Percentiles rank a stretch among this genome's conserved stretches.
phyloP scores from a whole-genome alignment of 495 filamentous ascomycete genomes.

The Lophiotrema nucula region DNA sequence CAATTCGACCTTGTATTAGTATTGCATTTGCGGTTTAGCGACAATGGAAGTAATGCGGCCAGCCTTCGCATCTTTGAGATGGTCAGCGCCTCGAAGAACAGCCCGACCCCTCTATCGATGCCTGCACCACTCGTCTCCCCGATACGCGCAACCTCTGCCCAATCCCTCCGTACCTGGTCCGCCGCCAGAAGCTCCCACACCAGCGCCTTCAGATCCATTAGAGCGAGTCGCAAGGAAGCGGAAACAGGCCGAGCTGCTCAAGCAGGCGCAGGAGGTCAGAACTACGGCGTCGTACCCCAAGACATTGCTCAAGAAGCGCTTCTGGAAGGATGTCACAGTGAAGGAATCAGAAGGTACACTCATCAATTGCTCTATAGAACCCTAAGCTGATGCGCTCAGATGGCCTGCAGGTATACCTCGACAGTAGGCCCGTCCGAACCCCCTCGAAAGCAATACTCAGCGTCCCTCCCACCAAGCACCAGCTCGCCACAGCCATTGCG shows the following conservation, averaged over 20 bases:
- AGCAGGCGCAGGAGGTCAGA: slow-evolving; percentile 48
- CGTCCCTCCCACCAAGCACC: slow-evolving; percentile 70
- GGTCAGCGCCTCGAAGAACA: not conserved
- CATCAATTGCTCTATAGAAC: slow-evolving; percentile 1
- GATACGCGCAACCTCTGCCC: slow-evolving; percentile 60
- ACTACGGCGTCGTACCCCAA: slow-evolving; percentile 45
- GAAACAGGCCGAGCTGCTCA: slow-evolving; percentile 55
- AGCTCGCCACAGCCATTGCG: slow-evolving; percentile 82
- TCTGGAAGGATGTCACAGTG: slow-evolving; percentile 81
- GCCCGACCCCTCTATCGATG: slow-evolving; percentile 30
- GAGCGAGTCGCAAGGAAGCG: slow-evolving; percentile 53
- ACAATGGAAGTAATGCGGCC: slow-evolving; percentile 23
- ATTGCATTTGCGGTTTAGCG: not conserved
- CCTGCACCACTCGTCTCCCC: slow-evolving; percentile 55
- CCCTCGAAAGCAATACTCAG: slow-evolving; percentile 65
- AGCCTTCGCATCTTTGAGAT: slow-evolving; percentile 5
- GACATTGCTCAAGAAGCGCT: slow-evolving; percentile 61
- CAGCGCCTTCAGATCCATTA: slow-evolving; percentile 53
- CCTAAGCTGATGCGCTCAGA: slow-evolving; percentile 41
- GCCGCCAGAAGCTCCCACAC: slow-evolving; percentile 71
- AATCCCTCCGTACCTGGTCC: slow-evolving; percentile 75
- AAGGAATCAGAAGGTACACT: slow-evolving; percentile 52
- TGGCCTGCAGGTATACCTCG: slow-evolving; percentile 73
- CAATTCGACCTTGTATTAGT: not conserved
- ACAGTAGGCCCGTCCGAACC: slow-evolving; percentile 77